Conservation (phyloP, 2,329 filamentous ascomycete genomes). For the Drechslerella dactyloides region DNA sequence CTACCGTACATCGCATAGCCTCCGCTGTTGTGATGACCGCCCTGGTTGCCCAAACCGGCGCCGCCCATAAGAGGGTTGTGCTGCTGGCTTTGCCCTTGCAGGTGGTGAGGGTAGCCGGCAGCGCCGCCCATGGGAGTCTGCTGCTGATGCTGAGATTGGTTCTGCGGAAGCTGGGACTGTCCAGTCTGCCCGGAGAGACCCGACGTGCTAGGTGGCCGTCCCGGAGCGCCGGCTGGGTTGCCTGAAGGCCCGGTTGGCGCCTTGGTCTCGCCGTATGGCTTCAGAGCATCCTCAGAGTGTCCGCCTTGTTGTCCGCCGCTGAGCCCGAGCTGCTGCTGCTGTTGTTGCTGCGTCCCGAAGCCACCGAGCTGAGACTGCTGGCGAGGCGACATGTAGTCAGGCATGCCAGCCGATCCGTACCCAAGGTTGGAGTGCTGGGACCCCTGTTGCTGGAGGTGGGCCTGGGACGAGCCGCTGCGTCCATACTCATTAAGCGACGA, state of each 20-base stretch:
- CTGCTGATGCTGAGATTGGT: conserved; percentile 48
- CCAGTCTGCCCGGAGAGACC: conserved; percentile 52
- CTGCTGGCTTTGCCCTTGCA: conserved; percentile 47
- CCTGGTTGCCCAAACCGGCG: conserved; percentile 30
- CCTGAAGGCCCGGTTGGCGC: conserved; percentile 55
- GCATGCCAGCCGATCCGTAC: conserved; percentile 52
- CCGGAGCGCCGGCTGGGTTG: conserved; percentile 53
- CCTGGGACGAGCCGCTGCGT: conserved; percentile 55
- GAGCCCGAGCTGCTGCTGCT: conserved; percentile 54
- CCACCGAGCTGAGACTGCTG: conserved; percentile 52
- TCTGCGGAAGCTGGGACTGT: conserved; percentile 52
- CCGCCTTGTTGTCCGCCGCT: conserved; percentile 53
- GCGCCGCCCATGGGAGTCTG: conserved; percentile 38
- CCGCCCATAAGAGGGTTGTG: conserved; percentile 46
- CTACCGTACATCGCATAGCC: conserved; percentile 48
- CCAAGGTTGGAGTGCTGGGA: conserved; percentile 53
- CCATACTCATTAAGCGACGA: conserved; percentile 52
- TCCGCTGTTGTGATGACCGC: conserved; percentile 28
- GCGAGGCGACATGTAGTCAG: conserved; percentile 53
- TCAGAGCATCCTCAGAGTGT: conserved; percentile 54
- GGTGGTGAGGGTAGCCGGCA: conserved; percentile 49
- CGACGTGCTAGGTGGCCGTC: conserved; percentile 52
- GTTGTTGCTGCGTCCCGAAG: conserved; percentile 53
- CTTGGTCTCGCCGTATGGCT: conserved; percentile 55
- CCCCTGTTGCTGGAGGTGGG: conserved; percentile 53